A percentile compares a stretch with the other conserved stretches of the same genome.
phyloP scores from a whole-genome alignment of 1,284 basidiomycete genomes.

The Cryptococcus deneoformans region DNA sequence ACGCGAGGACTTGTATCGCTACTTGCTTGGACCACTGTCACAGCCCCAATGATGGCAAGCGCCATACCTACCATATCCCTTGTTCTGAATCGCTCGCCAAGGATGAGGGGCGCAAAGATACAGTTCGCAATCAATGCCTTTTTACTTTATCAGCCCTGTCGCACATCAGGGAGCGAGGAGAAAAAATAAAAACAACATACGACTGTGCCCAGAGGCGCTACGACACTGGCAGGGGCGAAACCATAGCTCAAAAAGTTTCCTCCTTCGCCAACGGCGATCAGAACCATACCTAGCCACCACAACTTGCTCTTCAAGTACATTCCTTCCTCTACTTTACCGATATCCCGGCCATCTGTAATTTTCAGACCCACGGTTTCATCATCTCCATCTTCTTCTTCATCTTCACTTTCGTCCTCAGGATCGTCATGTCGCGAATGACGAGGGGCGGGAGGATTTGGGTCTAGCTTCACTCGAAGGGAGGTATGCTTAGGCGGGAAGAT shows the following conservation, averaged over 20 bases:
- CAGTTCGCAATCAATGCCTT: slow-evolving; percentile 85
- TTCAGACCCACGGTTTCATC: neutral
- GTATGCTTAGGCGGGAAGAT: neutral
- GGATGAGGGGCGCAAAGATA: slow-evolving; percentile 83
- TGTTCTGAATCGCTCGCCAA: slow-evolving; percentile 54
- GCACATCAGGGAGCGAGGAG: slow-evolving; percentile 1
- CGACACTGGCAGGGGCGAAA: slow-evolving; percentile 84
- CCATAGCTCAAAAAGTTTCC: slow-evolving; percentile 91
- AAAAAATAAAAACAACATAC: slow-evolving; percentile 44
- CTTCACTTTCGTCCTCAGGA: neutral
- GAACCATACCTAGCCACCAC: slow-evolving; percentile 87
- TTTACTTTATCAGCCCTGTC: neutral
- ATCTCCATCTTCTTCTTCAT: slow-evolving; percentile 1
- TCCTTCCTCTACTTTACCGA: slow-evolving; percentile 50
- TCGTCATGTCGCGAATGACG: neutral
- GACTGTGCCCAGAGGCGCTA: slow-evolving; percentile 93
- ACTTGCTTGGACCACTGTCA: slow-evolving; percentile 85
- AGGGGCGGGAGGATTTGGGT: neutral
- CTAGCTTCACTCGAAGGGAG: neutral
- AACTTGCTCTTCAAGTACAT: slow-evolving; percentile 78
- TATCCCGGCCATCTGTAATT: slow-evolving; percentile 1
- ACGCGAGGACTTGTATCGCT: slow-evolving; percentile 66
- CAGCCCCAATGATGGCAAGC: slow-evolving; percentile 77
- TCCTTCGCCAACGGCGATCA: slow-evolving; percentile 89
- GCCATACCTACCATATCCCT: slow-evolving; percentile 84